A percentile compares a stretch with the other conserved stretches of the same genome.
Conservation (phyloP, 2,329 filamentous ascomycete genomes). For the Neonectria sp. region DNA sequence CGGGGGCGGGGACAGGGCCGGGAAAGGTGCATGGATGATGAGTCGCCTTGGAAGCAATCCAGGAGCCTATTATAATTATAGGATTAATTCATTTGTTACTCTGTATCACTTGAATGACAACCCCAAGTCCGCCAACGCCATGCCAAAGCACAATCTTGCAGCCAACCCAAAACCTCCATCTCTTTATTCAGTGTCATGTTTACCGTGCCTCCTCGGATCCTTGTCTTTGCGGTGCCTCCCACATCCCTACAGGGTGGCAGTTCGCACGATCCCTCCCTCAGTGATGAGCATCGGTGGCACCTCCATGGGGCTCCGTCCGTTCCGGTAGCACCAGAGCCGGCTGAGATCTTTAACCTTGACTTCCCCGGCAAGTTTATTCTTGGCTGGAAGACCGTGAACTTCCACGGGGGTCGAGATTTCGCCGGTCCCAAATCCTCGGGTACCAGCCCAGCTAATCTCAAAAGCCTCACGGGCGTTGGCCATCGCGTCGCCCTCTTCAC, state of each 20-base stretch:
- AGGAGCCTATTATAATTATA: not conserved
- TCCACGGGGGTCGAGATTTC: slow-evolving; percentile 55
- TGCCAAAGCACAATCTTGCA: not conserved
- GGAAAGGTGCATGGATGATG: not conserved
- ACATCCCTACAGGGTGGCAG: slow-evolving; percentile 55
- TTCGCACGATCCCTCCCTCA: slow-evolving; percentile 57
- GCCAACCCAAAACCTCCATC: not conserved
- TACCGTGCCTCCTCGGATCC: not conserved
- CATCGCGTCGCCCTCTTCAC: slow-evolving; percentile 60
- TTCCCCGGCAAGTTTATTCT: slow-evolving; percentile 47
- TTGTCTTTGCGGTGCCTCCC: slow-evolving; percentile 13
- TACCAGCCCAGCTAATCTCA: slow-evolving; percentile 63
- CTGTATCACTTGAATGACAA: not conserved
- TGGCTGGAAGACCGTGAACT: slow-evolving; percentile 53
- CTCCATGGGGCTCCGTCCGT: slow-evolving; percentile 68
- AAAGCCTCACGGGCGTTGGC: slow-evolving; percentile 63
- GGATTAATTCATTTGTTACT: not conserved
- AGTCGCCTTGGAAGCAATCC: not conserved
- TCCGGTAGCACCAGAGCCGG: slow-evolving; percentile 74
- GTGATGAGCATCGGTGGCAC: slow-evolving; percentile 53
- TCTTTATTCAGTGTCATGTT: not conserved
- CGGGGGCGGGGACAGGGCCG: slow-evolving; percentile 1
- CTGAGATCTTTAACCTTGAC: slow-evolving; percentile 73
- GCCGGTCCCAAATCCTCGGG: slow-evolving; percentile 54
- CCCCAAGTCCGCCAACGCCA: not conserved